Percentiles rank a stretch among this genome's conserved stretches.
phyloP scores from a whole-genome alignment of 2,329 filamentous ascomycete genomes.

The Neocucurbitaria cava region DNA sequence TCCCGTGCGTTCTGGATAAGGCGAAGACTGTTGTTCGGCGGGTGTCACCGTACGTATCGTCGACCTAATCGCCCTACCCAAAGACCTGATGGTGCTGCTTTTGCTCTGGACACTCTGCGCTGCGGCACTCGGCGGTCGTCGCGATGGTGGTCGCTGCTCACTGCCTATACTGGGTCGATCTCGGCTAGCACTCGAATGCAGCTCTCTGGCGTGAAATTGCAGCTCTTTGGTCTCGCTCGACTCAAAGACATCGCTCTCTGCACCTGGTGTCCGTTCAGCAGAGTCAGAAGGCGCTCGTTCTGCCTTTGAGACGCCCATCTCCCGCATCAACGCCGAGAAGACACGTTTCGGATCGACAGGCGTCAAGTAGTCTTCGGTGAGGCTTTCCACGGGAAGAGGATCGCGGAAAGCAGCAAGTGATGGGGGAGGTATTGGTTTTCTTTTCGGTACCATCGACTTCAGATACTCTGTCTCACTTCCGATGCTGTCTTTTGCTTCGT shows the following conservation, averaged over 20 bases:
- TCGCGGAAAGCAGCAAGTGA: conserved; percentile 38
- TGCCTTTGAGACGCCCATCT: conserved; percentile 34
- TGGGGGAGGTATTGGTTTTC: conserved; percentile 29
- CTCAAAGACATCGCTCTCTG: conserved; percentile 37
- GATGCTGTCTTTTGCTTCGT: conserved; percentile 57
- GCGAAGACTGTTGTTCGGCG: conserved; percentile 19
- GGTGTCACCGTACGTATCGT: conserved; percentile 50
- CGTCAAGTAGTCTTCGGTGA: conserved; percentile 32
- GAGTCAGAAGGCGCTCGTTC: background rate
- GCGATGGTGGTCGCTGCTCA: conserved; percentile 16
- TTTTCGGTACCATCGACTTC: conserved; percentile 10
- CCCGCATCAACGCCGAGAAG: conserved; percentile 46
- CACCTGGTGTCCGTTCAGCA: conserved; percentile 16
- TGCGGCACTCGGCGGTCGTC: conserved; percentile 15
- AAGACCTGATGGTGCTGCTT: conserved; percentile 34
- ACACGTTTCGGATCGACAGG: conserved; percentile 44
- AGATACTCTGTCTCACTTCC: conserved; percentile 33
- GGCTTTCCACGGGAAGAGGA: conserved; percentile 39
- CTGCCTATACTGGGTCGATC: conserved; percentile 10
- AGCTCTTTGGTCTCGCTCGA: conserved; percentile 27
- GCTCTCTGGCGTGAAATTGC: conserved; percentile 10
- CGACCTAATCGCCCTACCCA: conserved; percentile 37
- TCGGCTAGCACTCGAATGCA: conserved; percentile 21
- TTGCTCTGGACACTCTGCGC: conserved; percentile 28
- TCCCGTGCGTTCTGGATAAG: conserved; percentile 7